A percentile compares a stretch with the other conserved stretches of the same genome.
phyloP scores from a whole-genome alignment of 176 grass and related monocot genomes.

The Musa acuminata region DNA sequence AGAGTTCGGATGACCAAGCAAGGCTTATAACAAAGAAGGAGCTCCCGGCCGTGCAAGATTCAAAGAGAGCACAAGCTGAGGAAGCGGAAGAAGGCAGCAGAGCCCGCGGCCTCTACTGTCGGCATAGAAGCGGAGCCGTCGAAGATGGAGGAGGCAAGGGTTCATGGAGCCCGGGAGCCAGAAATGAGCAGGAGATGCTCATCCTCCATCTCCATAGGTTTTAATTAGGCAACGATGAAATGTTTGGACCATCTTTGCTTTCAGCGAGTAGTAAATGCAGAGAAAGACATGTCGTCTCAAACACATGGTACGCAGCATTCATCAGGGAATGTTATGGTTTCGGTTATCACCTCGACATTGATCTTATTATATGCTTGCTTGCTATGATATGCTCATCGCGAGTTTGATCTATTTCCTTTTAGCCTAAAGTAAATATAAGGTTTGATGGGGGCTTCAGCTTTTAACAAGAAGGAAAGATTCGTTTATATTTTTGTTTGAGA shows the following conservation, averaged over 20 bases:
- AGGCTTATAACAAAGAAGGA: not conserved
- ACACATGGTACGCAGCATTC: too few species aligned
- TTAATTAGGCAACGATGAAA: not conserved
- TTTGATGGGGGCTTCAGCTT: too few species aligned
- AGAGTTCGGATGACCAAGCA: not conserved
- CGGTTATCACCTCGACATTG: too few species aligned
- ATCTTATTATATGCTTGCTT: too few species aligned
- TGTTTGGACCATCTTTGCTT: not conserved
- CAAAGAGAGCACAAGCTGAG: not conserved
- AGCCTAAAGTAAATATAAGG: too few species aligned
- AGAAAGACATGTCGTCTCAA: too few species aligned
- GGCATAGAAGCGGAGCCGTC: not conserved
- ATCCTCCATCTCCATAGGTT: constrained; percentile 3
- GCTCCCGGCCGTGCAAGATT: not conserved
- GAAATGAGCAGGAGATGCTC: constrained; percentile 10
- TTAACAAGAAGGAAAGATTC: too few species aligned
- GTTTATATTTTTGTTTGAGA: too few species aligned
- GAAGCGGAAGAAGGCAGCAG: not conserved
- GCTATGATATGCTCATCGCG: too few species aligned
- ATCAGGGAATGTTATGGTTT: too few species aligned
- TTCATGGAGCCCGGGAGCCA: constrained; percentile 4
- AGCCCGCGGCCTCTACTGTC: not conserved
- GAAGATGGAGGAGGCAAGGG: not conserved
- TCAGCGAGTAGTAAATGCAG: too few species aligned
- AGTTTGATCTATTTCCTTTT: too few species aligned